Evolutionary conservation across 805 yeast genomes (phyloP).

Genomic region (Candida insectorum): DNA sequence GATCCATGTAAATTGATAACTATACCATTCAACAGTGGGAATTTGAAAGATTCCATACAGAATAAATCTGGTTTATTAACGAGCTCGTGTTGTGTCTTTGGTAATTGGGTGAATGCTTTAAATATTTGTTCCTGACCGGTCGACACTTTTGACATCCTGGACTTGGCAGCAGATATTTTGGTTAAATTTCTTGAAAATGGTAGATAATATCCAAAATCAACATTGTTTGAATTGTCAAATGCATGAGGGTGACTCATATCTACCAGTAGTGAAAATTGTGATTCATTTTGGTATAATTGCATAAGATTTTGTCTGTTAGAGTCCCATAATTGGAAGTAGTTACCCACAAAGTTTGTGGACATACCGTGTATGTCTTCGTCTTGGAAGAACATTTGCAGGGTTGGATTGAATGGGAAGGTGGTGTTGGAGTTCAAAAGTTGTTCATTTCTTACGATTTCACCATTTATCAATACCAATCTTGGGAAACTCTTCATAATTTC

Average conservation of each 20-base stretch:
- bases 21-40: conserved; percentile 71
- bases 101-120: conserved; percentile 61
- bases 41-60: conserved; percentile 75
- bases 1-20: conserved; percentile 80
- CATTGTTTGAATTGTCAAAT: conserved; percentile 11
- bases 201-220: conserved; percentile 62
- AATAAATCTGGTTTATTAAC: conserved; percentile 59
- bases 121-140: conserved; percentile 68
- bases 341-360: conserved; percentile 74
- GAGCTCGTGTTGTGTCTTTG: conserved; percentile 74
- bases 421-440: conserved; percentile 48
- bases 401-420: conserved; percentile 51
- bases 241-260: conserved; percentile 66
- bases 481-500: conserved; percentile 78
- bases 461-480: conserved; percentile 73
- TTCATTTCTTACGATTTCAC: conserved; percentile 74
- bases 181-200: conserved; percentile 75
- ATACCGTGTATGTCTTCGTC: conserved; percentile 64
- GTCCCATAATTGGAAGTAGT: conserved; percentile 82
- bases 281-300: conserved; percentile 73
- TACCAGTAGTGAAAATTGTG: conserved; percentile 79
- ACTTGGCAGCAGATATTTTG: conserved; percentile 52
- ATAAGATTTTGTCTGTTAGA: conserved; percentile 64
- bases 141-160: conserved; percentile 57
- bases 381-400: conserved; percentile 77